Evolutionary conservation across 202 grass and related monocot genomes (phyloP), one percentile per base, ranked within the genome.

Genomic region (Brachypodium distachyon): DNA sequence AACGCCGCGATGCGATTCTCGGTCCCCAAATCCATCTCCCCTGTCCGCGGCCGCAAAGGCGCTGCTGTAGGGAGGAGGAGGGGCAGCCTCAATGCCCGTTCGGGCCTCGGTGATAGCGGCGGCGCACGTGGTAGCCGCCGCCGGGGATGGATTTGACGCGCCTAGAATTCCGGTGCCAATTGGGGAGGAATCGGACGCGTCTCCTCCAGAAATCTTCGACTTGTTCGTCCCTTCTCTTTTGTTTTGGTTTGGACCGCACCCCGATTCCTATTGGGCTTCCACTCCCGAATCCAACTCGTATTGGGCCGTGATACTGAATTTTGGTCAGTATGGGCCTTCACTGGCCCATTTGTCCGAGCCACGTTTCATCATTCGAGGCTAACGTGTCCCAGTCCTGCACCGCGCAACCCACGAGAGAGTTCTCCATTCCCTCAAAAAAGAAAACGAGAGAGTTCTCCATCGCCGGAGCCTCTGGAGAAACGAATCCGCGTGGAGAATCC

Each of bases 1-100:
- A 88, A 67, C 36, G 76, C 61, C 33, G 90, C 86, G 37, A 93
- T 73, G 14, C 72, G 72, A 57, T 93, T 89, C 83, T 89, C 86
- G 3, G 80, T 89, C 34, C 81, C 80, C 32, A 93, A 42, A 93
- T 93, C 86, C 86, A 87, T 93, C 43, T 32, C n/a, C 16, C 55
- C n/a, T n/a, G 32, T 8, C 22, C 26, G 14, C 43, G 4, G 31
- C 13, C 1, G 10, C 7, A 37, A 12, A 36, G 7, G 12, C 18
- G 17, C 14, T 28, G 14, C 27, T n/a, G n/a, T n/a, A 36, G 33
- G 1, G 14, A 57, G 36, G 57, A 16, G 52, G 18, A 7, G 5
- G 34, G 7, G 9, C 8, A 73, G 12, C 67, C 27, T 33, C 3
- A 31, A 32, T 38, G 34, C 12, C 12, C 6, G 5, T 4, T 4